Conservation (phyloP, 164 flowering plant species). For the Berberis thunbergii region DNA sequence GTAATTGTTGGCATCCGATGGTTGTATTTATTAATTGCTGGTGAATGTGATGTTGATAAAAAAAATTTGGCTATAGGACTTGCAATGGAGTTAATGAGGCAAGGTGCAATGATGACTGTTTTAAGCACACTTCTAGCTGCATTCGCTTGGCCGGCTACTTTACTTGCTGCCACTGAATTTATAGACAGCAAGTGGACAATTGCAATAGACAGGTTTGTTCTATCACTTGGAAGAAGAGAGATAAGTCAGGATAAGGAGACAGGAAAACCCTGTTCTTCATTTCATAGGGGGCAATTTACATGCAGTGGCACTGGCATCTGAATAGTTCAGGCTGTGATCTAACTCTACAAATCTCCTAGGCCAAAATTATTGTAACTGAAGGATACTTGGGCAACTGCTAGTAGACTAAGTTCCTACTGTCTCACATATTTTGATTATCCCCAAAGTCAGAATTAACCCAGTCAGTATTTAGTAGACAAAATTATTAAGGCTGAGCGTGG, state of each 20-base stretch:
- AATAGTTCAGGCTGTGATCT: too few relatives aligned
- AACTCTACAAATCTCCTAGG: too few relatives aligned
- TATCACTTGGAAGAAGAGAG: neutral
- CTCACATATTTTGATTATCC: too few relatives aligned
- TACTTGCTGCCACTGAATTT: slow-evolving; percentile 69
- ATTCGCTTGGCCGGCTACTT: slow-evolving; percentile 93
- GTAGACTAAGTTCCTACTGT: too few relatives aligned
- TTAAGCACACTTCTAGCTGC: slow-evolving; percentile 70
- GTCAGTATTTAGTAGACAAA: too few relatives aligned
- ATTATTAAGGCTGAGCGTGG: too few relatives aligned
- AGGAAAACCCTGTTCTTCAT: neutral
- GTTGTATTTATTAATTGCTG: neutral
- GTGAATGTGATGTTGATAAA: neutral
- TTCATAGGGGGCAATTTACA: neutral
- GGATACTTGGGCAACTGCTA: too few relatives aligned
- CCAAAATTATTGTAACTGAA: too few relatives aligned
- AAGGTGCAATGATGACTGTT: slow-evolving; percentile 98
- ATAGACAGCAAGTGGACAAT: slow-evolving; percentile 98
- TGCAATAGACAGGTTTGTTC: slow-evolving; percentile 76
- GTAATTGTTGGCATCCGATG: slow-evolving; percentile 37
- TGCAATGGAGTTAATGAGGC: slow-evolving; percentile 83
- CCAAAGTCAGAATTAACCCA: too few relatives aligned
- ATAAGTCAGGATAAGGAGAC: neutral
- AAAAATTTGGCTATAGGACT: slow-evolving; percentile 35
- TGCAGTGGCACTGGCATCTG: neutral